Base-by-base conservation (phyloP, 768 basidiomycete species). In the Termitomyces titanicus region DNA sequence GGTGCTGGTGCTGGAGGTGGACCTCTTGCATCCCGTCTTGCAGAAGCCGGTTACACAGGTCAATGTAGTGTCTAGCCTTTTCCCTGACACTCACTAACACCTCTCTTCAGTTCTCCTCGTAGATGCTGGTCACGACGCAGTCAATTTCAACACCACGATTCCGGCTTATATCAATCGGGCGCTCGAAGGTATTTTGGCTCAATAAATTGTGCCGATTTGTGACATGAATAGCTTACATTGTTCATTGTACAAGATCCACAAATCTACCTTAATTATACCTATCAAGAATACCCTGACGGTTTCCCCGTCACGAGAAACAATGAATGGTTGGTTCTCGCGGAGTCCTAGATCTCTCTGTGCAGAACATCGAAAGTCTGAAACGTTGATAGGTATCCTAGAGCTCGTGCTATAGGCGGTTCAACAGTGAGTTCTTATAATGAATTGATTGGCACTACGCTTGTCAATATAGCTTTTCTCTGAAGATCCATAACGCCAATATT, bases 401-500 rank as follows among this genome's bases (percentile, higher is more conserved):
- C 66, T 11, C 59, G 67, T 35, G 69, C 54, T 0, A 6, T 70
- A 1, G 69, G 69, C 53, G 69, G 69, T n/a, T 69, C 69, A 31
- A 66, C 69, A 8, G 69, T 70, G 37, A 58, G 45, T 17, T 2
- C 1, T 34, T n/a, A n/a, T n/a, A n/a, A n/a, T n/a, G n/a, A n/a
- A n/a, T 15, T 10, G 2, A 42, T 20, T 20, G 12, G n/a, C 10
- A 12, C 3, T 11, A 25, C 9, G 7, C 15, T 43, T 24, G 5
- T 3, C 15, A n/a, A 45, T 20, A 18, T 8, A 2, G 18, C 10
- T 29, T 17, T 25, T 11, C 18, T 35, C n/a, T 20, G 15, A 20
- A 70, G 68, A 43, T 65, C 15, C 64, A 68, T 51, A 70, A 70
- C 39, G 69, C 63, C 7, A 56, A 68, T 60, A 61, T 68, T 52